Evolutionary conservation across 2,329 filamentous ascomycete genomes (phyloP).

Genomic region (Curvularia lunata): DNA sequence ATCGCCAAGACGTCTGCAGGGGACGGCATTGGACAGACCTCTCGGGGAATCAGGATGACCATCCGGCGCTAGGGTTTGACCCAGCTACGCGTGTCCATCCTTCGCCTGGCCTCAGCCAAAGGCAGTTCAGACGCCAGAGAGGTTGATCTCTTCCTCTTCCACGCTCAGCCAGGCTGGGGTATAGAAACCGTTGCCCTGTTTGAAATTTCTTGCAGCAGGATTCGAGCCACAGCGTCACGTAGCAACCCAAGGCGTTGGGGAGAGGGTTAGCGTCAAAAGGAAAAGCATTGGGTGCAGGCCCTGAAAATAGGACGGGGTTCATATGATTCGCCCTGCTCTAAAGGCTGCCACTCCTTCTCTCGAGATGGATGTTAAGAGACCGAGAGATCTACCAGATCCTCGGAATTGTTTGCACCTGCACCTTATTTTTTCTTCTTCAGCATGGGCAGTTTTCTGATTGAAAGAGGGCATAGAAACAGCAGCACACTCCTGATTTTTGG

Average conservation of each 20-base stretch:
- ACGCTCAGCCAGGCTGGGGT: not conserved
- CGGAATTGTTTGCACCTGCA: constrained; percentile 4
- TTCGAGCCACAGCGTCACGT: constrained; percentile 1
- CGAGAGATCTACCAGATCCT: constrained; percentile 2
- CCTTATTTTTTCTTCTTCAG: constrained; percentile 13
- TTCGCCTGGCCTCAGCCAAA: not conserved
- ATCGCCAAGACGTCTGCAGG: not conserved
- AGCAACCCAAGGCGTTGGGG: not conserved
- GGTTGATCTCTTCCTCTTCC: constrained; percentile 1
- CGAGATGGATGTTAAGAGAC: not conserved
- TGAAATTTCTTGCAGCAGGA: constrained; percentile 1
- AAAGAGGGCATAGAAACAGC: constrained; percentile 6
- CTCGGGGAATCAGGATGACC: not conserved
- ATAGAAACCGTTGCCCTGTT: not conserved
- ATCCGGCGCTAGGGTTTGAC: constrained; percentile 1
- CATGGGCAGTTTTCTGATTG: not conserved
- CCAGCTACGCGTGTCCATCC: not conserved
- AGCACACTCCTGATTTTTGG: not conserved
- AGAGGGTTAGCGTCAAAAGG: constrained; percentile 5
- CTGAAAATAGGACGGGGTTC: not conserved
- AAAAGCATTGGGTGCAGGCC: constrained; percentile 8
- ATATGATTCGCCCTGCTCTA: not conserved
- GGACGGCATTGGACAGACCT: not conserved
- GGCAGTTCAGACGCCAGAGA: not conserved
- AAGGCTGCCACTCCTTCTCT: not conserved